Base-by-base conservation (phyloP, 108 stramenopile genomes). In the Aurantiochytrium sp. region DNA sequence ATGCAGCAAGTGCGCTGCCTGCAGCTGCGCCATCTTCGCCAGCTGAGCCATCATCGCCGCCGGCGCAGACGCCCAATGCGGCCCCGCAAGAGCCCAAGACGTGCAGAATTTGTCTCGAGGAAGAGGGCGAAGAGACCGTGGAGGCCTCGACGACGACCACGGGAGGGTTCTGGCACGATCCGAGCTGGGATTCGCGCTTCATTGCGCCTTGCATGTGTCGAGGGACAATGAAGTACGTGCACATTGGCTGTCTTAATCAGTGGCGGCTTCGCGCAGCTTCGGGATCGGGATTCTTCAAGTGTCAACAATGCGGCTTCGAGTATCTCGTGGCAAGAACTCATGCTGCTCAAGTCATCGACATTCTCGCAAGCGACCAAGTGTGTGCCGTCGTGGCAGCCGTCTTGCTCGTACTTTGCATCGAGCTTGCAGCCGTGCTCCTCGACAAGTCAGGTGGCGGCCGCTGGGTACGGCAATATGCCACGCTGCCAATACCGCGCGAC, bases 171-270 rank as follows among this genome's bases (percentile, higher is more conserved):
- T 35, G 35, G 35, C 35, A 35, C 35, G 0, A 35, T 8, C 64
- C 35, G 6, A 8, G 42, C 21, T 83, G 76, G 76, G 49, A 35
- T 6, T 25, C 49, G 12, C 72, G 44, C 29, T 53, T 89, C 72
- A 58, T 89, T 49, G n/a, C 51, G 4, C 89, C 89, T 8, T 89
- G 89, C 89, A 43, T 76, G 21, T 89, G 89, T 72, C 23, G 45
- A 28, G 89, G 89, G 16, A 29, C 89, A 3, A 89, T 89, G 89
- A 23, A 29, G 19, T 59, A 76, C 72, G 89, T 89, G 64, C 89
- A 89, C 53, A 59, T 76, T n/a, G 44, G 29, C 25, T 89, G 89
- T 42, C 53, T 89, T 0, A 55, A 89, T 55, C 59, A 23, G 2
- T 88, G 88, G 88, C 88, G 88, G 18, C 42, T 6, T 4, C n/a